Conservation (phyloP, 1,284 basidiomycete species). For the Malassezia vespertilionis region DNA sequence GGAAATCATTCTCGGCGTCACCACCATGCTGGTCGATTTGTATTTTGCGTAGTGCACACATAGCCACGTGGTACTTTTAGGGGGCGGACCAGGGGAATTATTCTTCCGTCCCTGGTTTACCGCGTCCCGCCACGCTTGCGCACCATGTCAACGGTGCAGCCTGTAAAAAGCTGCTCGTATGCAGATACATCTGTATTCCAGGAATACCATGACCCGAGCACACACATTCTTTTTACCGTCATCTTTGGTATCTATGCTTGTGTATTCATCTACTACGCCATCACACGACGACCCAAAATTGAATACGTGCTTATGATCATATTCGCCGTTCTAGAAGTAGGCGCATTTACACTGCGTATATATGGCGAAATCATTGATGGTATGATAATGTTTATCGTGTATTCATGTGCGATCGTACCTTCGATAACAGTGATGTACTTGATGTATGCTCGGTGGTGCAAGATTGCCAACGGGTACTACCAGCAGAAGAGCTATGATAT, state of each 20-base stretch:
- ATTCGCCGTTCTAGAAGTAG: slow-evolving; percentile 4
- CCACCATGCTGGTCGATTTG: slow-evolving; percentile 45
- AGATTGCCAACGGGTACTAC: slow-evolving; percentile 12
- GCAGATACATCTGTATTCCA: neutral
- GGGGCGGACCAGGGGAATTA: too few species aligned
- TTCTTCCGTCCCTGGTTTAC: too few species aligned
- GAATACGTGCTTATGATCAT: slow-evolving; percentile 7
- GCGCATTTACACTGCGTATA: slow-evolving; percentile 7
- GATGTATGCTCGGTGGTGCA: slow-evolving; percentile 9
- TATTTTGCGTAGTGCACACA: slow-evolving; percentile 32
- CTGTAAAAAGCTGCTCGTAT: too few species aligned
- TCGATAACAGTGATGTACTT: slow-evolving; percentile 8
- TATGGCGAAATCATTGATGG: slow-evolving; percentile 9
- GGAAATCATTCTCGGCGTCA: slow-evolving; percentile 55
- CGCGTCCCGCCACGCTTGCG: too few species aligned
- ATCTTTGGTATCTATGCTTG: slow-evolving; percentile 14
- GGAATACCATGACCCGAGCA: slow-evolving; percentile 16
- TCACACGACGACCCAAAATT: slow-evolving; percentile 2
- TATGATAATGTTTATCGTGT: slow-evolving; percentile 7
- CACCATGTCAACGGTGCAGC: too few species aligned
- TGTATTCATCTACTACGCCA: slow-evolving; percentile 10
- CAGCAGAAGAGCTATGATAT: slow-evolving; percentile 1
- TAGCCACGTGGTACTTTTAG: slow-evolving; percentile 6
- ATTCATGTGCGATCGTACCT: slow-evolving; percentile 3
- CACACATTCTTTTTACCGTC: slow-evolving; percentile 9